A percentile compares a stretch with the other conserved stretches of the same genome.
Conservation (phyloP, 1,284 basidiomycete genomes). For the Microbotryum silenes-acaulis region DNA sequence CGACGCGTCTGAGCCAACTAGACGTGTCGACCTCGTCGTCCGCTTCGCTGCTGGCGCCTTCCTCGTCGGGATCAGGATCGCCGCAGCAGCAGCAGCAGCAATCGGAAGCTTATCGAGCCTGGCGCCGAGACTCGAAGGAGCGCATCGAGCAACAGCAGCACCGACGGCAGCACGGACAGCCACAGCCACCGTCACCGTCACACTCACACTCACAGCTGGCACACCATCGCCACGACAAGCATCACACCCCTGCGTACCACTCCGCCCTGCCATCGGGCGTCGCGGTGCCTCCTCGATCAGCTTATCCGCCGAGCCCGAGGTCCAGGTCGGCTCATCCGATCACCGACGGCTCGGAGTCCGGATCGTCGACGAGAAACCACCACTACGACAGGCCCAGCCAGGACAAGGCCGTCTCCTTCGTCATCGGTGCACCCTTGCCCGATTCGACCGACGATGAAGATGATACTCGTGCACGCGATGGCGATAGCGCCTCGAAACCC, state of each 20-base stretch:
- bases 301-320: too few relatives aligned
- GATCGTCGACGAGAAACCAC: not conserved
- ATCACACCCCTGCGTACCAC: too few relatives aligned
- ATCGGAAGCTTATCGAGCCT: conserved; percentile 6
- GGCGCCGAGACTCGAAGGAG: conserved; percentile 5
- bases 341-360: not conserved
- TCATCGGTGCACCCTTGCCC: conserved; percentile 10
- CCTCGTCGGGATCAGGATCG: not conserved
- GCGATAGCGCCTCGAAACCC: too few relatives aligned
- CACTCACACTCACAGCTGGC: too few relatives aligned
- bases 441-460: conserved; percentile 18
- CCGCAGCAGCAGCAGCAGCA: too few relatives aligned
- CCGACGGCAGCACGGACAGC: too few relatives aligned
- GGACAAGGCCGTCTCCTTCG: conserved; percentile 17
- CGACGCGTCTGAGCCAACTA: not conserved
- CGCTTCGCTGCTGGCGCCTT: not conserved
- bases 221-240: too few relatives aligned
- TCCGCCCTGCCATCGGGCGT: too few relatives aligned
- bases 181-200: too few relatives aligned
- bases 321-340: too few relatives aligned
- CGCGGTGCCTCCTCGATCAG: too few relatives aligned
- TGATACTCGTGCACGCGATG: not conserved
- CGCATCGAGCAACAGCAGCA: not conserved
- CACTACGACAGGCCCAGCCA: conserved; percentile 5
- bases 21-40: not conserved